A percentile compares a stretch with the other conserved stretches of the same genome.
These are phyloP conservation scores for Boletellus sp. DNA, from an alignment of 768 basidiomycete species.

Conservation along the genomic window DNA sequence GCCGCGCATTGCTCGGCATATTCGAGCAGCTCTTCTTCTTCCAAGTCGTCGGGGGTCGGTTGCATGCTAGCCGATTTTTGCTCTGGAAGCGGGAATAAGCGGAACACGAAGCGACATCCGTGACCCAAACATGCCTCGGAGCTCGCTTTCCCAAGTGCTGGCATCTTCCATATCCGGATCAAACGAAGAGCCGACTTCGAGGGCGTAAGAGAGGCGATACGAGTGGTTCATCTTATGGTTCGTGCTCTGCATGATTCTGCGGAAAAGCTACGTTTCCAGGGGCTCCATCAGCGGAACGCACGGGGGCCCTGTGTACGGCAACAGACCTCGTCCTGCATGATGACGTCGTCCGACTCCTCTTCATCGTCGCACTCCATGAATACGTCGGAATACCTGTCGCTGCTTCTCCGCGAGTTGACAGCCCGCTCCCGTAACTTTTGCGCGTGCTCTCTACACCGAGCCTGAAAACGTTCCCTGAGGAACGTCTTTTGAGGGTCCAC, in stretches of 20 bases:
- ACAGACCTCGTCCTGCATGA: constrained; percentile 61
- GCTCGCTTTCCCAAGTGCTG: constrained; percentile 54
- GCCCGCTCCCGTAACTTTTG: constrained; percentile 51
- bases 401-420: constrained; percentile 37
- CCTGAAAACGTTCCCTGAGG: constrained; percentile 57
- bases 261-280: constrained; percentile 48
- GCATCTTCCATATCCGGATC: constrained; percentile 71
- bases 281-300: constrained; percentile 7
- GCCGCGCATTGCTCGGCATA: constrained; percentile 54
- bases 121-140: constrained; percentile 36
- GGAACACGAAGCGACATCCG: background rate
- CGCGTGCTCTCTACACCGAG: constrained; percentile 60
- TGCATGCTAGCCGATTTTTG: constrained; percentile 7
- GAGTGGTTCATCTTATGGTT: constrained; percentile 47
- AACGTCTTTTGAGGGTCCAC: constrained; percentile 53
- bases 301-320: background rate
- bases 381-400: constrained; percentile 47
- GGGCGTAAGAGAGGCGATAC: constrained; percentile 60
- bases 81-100: constrained; percentile 7
- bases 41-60: constrained; percentile 44
- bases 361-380: constrained; percentile 51
- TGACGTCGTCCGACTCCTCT: constrained; percentile 54
- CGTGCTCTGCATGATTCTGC: constrained; percentile 57
- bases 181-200: constrained; percentile 72
- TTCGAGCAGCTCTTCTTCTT: constrained; percentile 55